Evolutionary conservation across 164 flowering plant species (phyloP).

Genomic region (Liriodendron chinense): DNA sequence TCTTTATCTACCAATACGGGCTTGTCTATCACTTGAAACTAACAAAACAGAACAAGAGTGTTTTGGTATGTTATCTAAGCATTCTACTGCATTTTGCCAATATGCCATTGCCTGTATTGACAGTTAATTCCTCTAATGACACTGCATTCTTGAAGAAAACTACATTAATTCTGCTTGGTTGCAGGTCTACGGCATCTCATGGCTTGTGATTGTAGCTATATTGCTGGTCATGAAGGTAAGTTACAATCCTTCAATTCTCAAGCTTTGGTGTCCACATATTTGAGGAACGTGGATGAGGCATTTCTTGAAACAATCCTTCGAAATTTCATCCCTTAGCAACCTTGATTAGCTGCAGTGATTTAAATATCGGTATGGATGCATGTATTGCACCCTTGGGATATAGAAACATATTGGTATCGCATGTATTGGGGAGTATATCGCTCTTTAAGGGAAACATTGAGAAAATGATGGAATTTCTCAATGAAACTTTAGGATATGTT

Average conservation of each 20-base stretch:
- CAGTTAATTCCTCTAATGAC: too few relatives aligned
- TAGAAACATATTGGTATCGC: too few relatives aligned
- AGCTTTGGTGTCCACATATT: not conserved
- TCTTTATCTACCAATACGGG: constrained; percentile 92
- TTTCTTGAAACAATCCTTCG: not conserved
- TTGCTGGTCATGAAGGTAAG: constrained; percentile 89
- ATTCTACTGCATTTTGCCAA: not conserved
- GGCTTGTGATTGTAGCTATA: constrained; percentile 75
- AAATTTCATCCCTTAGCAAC: not conserved
- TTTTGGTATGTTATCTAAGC: constrained; percentile 48
- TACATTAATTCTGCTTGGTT: not conserved
- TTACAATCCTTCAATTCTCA: not conserved
- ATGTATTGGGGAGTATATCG: too few relatives aligned
- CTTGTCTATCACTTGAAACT: constrained; percentile 84
- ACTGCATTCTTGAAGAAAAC: not conserved
- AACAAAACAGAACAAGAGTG: constrained; percentile 43
- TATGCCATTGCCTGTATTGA: not conserved
- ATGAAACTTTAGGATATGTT: too few relatives aligned
- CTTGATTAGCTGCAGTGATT: not conserved
- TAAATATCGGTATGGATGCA: too few relatives aligned
- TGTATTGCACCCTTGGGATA: too few relatives aligned
- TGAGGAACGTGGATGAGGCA: not conserved
- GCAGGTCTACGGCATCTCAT: constrained; percentile 90
- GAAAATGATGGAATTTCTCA: too few relatives aligned
- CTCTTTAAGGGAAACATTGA: too few relatives aligned